Evolutionary conservation across 768 basidiomycete species (phyloP), one percentile per base, ranked within the genome.

Genomic region (Termitomyces sp.): DNA sequence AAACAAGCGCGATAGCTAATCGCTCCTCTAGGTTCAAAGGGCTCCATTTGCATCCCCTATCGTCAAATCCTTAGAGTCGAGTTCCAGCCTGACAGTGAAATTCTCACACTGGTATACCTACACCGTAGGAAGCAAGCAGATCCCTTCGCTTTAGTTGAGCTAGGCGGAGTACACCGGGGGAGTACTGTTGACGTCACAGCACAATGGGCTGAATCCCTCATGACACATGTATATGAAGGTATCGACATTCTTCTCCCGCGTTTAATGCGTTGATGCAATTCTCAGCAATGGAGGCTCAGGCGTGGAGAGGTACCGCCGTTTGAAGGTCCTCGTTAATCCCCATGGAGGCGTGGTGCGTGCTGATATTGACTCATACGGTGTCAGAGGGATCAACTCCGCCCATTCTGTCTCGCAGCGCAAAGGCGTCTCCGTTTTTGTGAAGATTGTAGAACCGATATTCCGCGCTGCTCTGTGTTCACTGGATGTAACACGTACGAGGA

Each of bases 261-360:
- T 52, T 17, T 32, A 21, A 44, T 37, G 17, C 32, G 21, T 42
- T 37, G 39, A 52, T 37, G 59, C 16, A 14, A 23, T 37, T 52
- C 34, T 10, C 47, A 19, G 58, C 32, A 17, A 39, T 21, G n/a
- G 14, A 73, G 70, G 62, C 59, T 46, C 65, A 77, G 88, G 81
- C 41, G 68, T 81, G n/a, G 79, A 79, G 61, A 82, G 77, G 21
- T 67, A 74, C 49, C 77, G 85, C 45, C 72, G 74, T 19, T 65
- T 95, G 30, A 82, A 84, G 59, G 78, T 94, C 8, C 66, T 95
- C 42, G 76, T 95, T 39, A 95, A 94, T 67, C 93, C 93, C 9
- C 71, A 78, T 54, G 85, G 92, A 50, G 93, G 93, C n/a, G 78
- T 76, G 21, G 91, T 91, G 66, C 30, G 85, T 17, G 6, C 21